Conservation (phyloP, 2,329 filamentous ascomycete genomes). For the Cercospora sojina region DNA sequence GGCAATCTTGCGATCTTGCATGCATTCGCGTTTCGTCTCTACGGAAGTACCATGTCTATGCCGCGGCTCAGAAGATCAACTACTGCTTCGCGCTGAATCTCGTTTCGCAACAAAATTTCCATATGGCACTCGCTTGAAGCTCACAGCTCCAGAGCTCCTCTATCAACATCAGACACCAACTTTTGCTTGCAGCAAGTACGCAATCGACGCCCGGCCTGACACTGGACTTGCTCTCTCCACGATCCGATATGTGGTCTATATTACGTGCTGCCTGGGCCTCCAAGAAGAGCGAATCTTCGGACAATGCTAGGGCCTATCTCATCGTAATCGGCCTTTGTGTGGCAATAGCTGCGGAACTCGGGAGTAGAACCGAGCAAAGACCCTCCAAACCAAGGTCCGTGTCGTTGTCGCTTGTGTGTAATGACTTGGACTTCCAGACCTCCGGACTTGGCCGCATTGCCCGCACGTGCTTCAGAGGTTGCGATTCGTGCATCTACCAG, state of each 20-base stretch:
- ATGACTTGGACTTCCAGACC: constrained; percentile 97
- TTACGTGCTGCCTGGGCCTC: constrained; percentile 80
- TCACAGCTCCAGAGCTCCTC: neutral
- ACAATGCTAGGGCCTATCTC: constrained; percentile 96
- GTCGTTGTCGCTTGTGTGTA: constrained; percentile 93
- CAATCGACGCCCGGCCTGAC: neutral
- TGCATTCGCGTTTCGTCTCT: neutral
- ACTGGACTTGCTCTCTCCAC: neutral
- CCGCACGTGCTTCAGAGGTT: constrained; percentile 86
- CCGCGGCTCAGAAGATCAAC: neutral
- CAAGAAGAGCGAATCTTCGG: constrained; percentile 86
- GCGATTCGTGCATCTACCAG: constrained; percentile 90
- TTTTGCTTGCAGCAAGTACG: neutral
- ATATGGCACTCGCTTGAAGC: neutral
- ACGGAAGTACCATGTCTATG: neutral
- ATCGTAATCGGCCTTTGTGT: constrained; percentile 77
- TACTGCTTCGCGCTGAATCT: neutral
- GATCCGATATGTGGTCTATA: neutral
- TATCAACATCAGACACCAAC: neutral
- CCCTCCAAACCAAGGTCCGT: constrained; percentile 98
- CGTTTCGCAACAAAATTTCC: neutral
- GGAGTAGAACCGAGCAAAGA: constrained; percentile 95
- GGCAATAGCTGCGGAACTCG: constrained; percentile 98
- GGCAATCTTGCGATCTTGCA: neutral
- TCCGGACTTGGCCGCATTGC: constrained; percentile 80